These are phyloP conservation scores for Fomitopsis betulina DNA, from an alignment of 1,284 basidiomycete genomes.

Conservation along the genomic window DNA sequence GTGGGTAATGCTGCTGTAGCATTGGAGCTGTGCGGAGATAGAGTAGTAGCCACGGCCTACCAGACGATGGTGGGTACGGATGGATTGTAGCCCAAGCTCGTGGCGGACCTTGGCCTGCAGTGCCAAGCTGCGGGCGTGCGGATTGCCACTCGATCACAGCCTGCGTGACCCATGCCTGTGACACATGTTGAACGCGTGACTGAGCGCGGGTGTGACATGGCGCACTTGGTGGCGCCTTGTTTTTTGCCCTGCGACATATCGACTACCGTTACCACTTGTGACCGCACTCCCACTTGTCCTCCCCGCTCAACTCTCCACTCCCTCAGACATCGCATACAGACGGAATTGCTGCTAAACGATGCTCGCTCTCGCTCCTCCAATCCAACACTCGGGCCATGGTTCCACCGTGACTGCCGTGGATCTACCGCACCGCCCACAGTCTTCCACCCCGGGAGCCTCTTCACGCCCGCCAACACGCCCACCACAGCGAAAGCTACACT, in stretches of 20 bases:
- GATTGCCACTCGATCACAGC: slow-evolving; percentile 4
- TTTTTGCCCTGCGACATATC: slow-evolving; percentile 3
- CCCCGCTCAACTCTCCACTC: not conserved
- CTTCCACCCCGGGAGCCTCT: slow-evolving; percentile 22
- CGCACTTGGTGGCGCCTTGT: slow-evolving; percentile 2
- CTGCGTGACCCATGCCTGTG: not conserved
- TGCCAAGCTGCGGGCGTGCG: not conserved
- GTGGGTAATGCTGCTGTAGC: no score
- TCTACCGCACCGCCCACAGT: slow-evolving; percentile 21
- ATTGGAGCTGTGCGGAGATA: not conserved
- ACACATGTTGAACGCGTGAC: slow-evolving; percentile 1
- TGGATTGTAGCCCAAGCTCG: no score
- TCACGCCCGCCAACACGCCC: slow-evolving; percentile 13
- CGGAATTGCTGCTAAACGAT: slow-evolving; percentile 14
- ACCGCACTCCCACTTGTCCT: not conserved
- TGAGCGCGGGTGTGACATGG: slow-evolving; percentile 3
- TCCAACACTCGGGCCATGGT: slow-evolving; percentile 15
- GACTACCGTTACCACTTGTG: not conserved
- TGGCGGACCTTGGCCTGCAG: no score
- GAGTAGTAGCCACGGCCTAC: not conserved
- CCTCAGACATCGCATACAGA: not conserved
- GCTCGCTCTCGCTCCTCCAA: slow-evolving; percentile 27
- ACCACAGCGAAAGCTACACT: slow-evolving; percentile 20
- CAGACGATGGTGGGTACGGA: no score
- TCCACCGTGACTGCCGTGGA: slow-evolving; percentile 15